Conservation (phyloP, 139 green algal genomes). For the Astrephomene gubernaculifera region DNA sequence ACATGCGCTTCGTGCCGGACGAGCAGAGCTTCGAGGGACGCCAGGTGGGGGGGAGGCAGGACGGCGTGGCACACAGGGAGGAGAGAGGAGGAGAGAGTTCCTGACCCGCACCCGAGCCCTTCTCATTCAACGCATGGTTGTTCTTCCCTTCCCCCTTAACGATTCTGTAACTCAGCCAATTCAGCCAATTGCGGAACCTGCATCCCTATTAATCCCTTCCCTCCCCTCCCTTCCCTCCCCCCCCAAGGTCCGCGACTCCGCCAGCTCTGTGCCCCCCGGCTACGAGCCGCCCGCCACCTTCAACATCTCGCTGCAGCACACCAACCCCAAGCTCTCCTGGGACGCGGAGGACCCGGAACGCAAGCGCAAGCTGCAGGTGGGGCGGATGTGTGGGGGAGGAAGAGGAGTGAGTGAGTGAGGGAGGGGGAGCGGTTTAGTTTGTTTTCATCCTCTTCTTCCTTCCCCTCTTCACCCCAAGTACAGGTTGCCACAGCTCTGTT, state of each 20-base stretch:
- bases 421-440: too few relatives aligned
- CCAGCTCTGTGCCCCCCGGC: slow-evolving; percentile 70
- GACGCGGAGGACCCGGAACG: slow-evolving; percentile 87
- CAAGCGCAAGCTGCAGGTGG: slow-evolving; percentile 64
- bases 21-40: slow-evolving; percentile 77
- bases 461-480: too few relatives aligned
- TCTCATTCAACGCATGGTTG: too few relatives aligned
- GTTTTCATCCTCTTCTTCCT: too few relatives aligned
- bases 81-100: too few relatives aligned
- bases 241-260: slow-evolving; percentile 70
- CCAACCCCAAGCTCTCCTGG: slow-evolving; percentile 92
- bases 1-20: slow-evolving; percentile 95
- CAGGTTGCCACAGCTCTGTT: too few relatives aligned
- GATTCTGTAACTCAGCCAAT: background rate
- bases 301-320: slow-evolving; percentile 90
- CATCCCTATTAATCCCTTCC: background rate
- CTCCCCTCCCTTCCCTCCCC: background rate
- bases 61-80: background rate
- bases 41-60: slow-evolving; percentile 37
- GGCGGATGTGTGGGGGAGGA: too few relatives aligned
- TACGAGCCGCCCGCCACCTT: slow-evolving; percentile 86
- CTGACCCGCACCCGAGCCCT: too few relatives aligned
- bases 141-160: background rate
- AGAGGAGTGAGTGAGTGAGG: too few relatives aligned
- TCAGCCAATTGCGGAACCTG: background rate